Conservation (phyloP, 108 stramenopile genomes). For the Tribonema minus region DNA sequence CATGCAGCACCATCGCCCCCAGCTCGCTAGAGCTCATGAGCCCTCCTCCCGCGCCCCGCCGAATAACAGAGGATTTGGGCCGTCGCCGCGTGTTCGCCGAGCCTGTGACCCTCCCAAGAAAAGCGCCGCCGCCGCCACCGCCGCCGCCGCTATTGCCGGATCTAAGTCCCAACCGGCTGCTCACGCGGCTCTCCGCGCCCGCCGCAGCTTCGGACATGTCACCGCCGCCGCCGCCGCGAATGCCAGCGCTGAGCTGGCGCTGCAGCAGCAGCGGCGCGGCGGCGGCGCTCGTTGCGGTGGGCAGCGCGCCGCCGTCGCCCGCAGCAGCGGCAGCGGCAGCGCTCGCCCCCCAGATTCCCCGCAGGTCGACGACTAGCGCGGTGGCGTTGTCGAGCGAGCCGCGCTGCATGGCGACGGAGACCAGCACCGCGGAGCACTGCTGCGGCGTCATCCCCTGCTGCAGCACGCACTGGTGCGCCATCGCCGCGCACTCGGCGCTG, state of each 20-base stretch:
- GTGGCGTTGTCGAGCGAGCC: constrained; percentile 49
- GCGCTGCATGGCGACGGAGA: constrained; percentile 26
- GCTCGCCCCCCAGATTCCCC: neutral
- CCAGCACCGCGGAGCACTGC: constrained; percentile 31
- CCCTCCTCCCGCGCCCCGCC: neutral
- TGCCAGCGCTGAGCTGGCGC: neutral
- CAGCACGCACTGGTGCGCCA: constrained; percentile 54
- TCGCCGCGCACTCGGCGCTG: constrained; percentile 82
- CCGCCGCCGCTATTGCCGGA: neutral
- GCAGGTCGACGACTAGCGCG: constrained; percentile 42
- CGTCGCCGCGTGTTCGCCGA: neutral
- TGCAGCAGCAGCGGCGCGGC: neutral
- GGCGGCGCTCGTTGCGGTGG: neutral
- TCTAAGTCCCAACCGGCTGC: too few species aligned
- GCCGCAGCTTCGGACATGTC: neutral
- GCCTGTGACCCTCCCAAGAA: too few species aligned
- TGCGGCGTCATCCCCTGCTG: neutral
- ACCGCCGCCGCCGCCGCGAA: too few species aligned
- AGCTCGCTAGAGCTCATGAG: too few species aligned
- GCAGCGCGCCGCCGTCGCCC: neutral
- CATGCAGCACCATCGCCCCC: neutral
- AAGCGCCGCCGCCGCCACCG: neutral
- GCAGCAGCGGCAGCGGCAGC: neutral
- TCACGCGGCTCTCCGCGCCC: neutral
- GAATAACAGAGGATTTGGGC: neutral